Percentiles rank a stretch among this genome's conserved stretches.
Conservation (phyloP, 2,329 filamentous ascomycete species). For the Pseudodiploospora longispora region DNA sequence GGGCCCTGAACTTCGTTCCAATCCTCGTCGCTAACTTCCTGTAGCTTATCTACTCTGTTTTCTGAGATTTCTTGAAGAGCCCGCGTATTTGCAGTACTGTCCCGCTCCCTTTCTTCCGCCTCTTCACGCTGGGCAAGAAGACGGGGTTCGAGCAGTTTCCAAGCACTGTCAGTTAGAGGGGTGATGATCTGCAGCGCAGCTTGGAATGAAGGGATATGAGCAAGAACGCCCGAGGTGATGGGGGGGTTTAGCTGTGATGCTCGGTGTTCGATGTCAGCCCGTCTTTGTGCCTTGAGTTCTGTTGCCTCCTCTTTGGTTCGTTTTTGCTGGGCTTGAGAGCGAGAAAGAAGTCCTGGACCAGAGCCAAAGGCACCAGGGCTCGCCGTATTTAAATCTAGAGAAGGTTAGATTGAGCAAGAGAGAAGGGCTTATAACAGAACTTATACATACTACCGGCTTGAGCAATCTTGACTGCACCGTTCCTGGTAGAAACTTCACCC, state of each 20-base stretch:
- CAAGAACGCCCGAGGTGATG: constrained; percentile 51
- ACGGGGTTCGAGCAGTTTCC: constrained; percentile 60
- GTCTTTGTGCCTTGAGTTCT: constrained; percentile 55
- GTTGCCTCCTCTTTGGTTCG: constrained; percentile 55
- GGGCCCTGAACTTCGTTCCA: constrained; percentile 66
- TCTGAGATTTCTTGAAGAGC: constrained; percentile 25
- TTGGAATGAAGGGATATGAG: constrained; percentile 65
- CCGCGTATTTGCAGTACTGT: constrained; percentile 22
- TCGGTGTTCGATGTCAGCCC: constrained; percentile 63
- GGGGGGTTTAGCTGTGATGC: constrained; percentile 60
- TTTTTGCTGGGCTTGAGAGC: constrained; percentile 26
- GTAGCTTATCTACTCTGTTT: constrained; percentile 5
- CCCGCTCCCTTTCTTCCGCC: constrained; percentile 51
- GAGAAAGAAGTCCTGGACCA: neutral
- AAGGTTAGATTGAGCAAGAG: too few species aligned
- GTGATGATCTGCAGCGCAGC: constrained; percentile 62
- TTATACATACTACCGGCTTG: too few species aligned
- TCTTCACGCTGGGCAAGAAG: constrained; percentile 57
- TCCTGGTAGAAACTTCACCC: too few species aligned
- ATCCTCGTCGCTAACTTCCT: constrained; percentile 56
- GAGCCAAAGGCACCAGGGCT: too few species aligned
- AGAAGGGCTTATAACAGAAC: too few species aligned
- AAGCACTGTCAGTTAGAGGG: constrained; percentile 60
- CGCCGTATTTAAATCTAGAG: too few species aligned
- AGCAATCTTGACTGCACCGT: too few species aligned